Percentiles rank a stretch among this genome's conserved stretches.
These are phyloP conservation scores for Tulasnella sp. DNA, from an alignment of 768 basidiomycete species.

Conservation along the genomic window DNA sequence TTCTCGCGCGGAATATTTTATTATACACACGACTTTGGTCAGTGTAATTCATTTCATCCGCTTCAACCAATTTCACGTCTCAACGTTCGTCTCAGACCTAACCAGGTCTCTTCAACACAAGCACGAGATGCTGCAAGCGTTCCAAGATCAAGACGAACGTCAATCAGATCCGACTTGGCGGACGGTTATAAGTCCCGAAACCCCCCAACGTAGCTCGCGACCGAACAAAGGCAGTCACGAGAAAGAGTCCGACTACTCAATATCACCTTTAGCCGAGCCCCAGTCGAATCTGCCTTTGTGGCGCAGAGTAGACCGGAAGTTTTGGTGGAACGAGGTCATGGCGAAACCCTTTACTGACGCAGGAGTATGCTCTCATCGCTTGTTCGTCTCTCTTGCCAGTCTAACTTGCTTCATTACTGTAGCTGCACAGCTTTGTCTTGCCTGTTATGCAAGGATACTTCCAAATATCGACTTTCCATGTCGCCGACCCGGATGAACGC, in stretches of 20 bases:
- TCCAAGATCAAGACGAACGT: slow-evolving; percentile 44
- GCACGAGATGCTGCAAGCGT: slow-evolving; percentile 37
- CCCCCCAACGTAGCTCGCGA: slow-evolving; percentile 16
- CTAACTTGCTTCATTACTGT: background rate
- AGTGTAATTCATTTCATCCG: background rate
- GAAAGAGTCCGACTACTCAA: slow-evolving; percentile 21
- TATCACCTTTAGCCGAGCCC: slow-evolving; percentile 52
- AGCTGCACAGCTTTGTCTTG: slow-evolving; percentile 76
- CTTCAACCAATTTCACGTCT: background rate
- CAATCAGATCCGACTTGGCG: slow-evolving; percentile 37
- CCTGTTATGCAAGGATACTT: slow-evolving; percentile 93
- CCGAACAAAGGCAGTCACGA: background rate
- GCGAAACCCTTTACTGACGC: slow-evolving; percentile 75
- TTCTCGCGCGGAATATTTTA: slow-evolving; percentile 83
- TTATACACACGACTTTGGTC: slow-evolving; percentile 78
- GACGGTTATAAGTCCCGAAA: slow-evolving; percentile 18
- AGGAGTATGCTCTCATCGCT: slow-evolving; percentile 42
- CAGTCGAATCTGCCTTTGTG: slow-evolving; percentile 72
- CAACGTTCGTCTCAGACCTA: slow-evolving; percentile 42
- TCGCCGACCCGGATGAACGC: slow-evolving; percentile 25
- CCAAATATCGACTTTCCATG: slow-evolving; percentile 56
- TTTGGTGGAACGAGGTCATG: slow-evolving; percentile 96
- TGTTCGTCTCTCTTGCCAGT: background rate
- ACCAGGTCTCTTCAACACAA: slow-evolving; percentile 78
- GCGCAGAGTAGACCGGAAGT: slow-evolving; percentile 79